These are phyloP conservation scores for Coix lacrymajobi DNA, from an alignment of 176 grass and related monocot species.

Conservation along the genomic window DNA sequence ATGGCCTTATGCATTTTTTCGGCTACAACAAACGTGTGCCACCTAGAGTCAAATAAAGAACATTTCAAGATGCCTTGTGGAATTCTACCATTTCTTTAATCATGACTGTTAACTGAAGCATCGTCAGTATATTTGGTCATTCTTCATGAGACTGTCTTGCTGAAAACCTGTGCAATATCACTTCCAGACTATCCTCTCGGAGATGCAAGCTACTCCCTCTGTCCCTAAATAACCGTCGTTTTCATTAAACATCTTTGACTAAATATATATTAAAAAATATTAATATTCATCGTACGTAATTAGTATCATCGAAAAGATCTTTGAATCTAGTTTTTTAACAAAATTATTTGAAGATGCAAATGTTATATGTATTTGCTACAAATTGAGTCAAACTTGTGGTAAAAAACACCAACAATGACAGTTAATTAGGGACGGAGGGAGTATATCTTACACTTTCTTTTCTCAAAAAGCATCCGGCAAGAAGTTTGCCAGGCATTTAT, in stretches of 20 bases:
- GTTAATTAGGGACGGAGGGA: too few relatives aligned
- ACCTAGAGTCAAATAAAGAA: conserved; percentile 2
- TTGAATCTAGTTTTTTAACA: too few relatives aligned
- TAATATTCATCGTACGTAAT: too few relatives aligned
- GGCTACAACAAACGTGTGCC: neutral
- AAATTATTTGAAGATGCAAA: too few relatives aligned
- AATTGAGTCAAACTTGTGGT: too few relatives aligned
- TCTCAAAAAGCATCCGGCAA: neutral
- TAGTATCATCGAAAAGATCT: too few relatives aligned
- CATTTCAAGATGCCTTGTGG: neutral
- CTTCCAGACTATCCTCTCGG: neutral
- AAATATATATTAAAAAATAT: too few relatives aligned
- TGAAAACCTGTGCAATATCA: neutral
- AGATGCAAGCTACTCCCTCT: too few relatives aligned
- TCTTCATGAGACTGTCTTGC: neutral
- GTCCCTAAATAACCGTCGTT: too few relatives aligned
- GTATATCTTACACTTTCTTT: neutral
- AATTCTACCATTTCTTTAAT: neutral
- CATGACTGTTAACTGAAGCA: neutral
- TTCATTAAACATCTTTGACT: too few relatives aligned
- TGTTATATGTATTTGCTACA: too few relatives aligned
- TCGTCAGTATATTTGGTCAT: neutral
- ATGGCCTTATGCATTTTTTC: neutral
- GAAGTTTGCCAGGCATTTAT: neutral
- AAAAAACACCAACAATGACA: too few relatives aligned